Conservation (phyloP, 495 filamentous ascomycete species). For the Evernia prunastri region DNA sequence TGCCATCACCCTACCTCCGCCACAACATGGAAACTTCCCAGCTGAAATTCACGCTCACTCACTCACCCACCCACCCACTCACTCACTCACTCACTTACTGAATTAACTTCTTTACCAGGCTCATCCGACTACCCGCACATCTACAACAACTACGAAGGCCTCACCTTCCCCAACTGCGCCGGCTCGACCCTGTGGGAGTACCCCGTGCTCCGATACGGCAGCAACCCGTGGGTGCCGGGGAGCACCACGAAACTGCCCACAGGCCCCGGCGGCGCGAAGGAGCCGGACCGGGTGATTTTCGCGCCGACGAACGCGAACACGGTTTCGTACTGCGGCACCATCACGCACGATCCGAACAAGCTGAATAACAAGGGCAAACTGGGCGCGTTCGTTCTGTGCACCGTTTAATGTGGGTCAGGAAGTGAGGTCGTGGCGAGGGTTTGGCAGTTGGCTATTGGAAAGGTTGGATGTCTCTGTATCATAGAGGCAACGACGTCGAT, state of each 20-base stretch:
- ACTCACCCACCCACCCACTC: too few relatives aligned
- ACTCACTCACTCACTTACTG: too few relatives aligned
- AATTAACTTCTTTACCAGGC: too few relatives aligned
- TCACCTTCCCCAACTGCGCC: neutral
- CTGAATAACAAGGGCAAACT: neutral
- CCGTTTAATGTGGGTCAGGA: too few relatives aligned
- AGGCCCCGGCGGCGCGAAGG: neutral
- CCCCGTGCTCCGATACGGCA: neutral
- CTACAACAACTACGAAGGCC: neutral
- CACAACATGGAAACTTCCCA: too few relatives aligned
- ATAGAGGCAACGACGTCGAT: too few relatives aligned
- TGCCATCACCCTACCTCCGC: neutral
- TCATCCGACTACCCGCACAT: neutral
- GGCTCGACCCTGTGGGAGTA: neutral
- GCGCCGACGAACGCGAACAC: neutral
- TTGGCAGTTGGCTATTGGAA: too few relatives aligned
- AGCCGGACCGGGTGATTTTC: neutral
- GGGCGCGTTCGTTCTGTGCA: neutral
- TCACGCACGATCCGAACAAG: neutral
- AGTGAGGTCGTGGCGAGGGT: too few relatives aligned
- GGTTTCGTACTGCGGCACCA: neutral
- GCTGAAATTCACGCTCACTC: too few relatives aligned
- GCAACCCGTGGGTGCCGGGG: neutral
- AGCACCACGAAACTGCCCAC: neutral
- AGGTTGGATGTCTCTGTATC: too few relatives aligned